phyloP scores from a whole-genome alignment of 2,329 filamentous ascomycete genomes.

The Pseudopyrenochaeta lycopersici region DNA sequence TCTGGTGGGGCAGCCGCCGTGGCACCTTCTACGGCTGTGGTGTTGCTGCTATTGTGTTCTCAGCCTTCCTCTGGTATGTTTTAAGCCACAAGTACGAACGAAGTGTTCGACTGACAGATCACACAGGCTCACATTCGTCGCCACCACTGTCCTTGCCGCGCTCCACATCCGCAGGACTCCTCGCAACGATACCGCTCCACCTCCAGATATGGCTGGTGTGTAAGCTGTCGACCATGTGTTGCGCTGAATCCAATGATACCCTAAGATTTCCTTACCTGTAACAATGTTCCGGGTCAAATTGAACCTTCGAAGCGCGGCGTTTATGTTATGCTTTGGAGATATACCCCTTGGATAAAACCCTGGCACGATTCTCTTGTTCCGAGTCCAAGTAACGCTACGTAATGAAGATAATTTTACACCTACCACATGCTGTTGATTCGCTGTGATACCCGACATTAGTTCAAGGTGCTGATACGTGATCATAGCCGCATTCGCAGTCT shows the following conservation, averaged over 20 bases:
- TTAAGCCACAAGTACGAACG: neutral
- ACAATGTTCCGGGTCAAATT: neutral
- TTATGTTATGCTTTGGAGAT: constrained; percentile 1
- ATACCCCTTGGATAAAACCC: neutral
- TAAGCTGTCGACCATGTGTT: constrained; percentile 18
- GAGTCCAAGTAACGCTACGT: no score
- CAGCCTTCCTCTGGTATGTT: constrained; percentile 69
- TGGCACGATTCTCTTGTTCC: neutral
- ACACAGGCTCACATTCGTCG: constrained; percentile 60
- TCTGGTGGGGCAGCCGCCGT: constrained; percentile 57
- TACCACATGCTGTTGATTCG: no score
- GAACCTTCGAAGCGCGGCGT: constrained; percentile 8
- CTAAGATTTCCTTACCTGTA: constrained; percentile 6
- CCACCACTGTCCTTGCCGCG: constrained; percentile 59
- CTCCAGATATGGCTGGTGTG: constrained; percentile 51
- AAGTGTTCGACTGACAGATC: constrained; percentile 14
- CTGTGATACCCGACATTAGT: no score
- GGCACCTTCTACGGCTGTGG: constrained; percentile 63
- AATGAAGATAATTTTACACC: no score
- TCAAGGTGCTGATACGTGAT: no score
- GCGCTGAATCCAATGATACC: constrained; percentile 1
- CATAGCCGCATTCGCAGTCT: no score
- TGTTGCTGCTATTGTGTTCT: constrained; percentile 73
- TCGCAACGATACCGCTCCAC: constrained; percentile 39
- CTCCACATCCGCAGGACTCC: constrained; percentile 57